These are phyloP conservation scores for Podospora sp. DNA, from an alignment of 495 filamentous ascomycete genomes.

Conservation along the genomic window DNA sequence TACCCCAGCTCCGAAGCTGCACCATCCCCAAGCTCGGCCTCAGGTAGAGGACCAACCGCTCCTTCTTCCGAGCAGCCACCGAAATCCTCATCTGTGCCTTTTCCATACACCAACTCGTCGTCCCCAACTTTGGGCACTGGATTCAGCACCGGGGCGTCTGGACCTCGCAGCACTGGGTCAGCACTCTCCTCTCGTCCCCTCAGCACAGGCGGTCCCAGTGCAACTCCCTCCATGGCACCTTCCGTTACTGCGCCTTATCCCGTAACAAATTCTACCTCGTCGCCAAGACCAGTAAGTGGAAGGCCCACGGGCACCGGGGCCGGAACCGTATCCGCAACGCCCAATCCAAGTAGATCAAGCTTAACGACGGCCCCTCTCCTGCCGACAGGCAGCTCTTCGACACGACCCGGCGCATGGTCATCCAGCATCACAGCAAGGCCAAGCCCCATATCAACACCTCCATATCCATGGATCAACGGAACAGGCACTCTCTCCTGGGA, in stretches of 20 bases:
- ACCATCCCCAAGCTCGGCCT: no score
- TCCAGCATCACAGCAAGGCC: not conserved
- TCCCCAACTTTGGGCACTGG: no score
- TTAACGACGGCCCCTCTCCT: not conserved
- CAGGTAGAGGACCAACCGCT: no score
- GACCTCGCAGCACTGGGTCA: not conserved
- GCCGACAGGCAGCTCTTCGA: not conserved
- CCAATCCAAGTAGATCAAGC: not conserved
- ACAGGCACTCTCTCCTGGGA: constrained; percentile 19
- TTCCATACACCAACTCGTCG: no score
- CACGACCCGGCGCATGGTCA: not conserved
- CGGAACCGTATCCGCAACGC: not conserved
- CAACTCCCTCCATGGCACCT: not conserved
- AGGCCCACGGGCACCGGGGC: not conserved
- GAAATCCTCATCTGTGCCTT: no score
- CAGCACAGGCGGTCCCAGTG: not conserved
- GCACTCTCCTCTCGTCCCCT: not conserved
- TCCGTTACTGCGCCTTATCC: not conserved
- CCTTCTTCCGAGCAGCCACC: no score
- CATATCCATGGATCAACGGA: constrained; percentile 1
- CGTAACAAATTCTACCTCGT: not conserved
- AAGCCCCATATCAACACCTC: not conserved
- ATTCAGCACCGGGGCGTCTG: not conserved
- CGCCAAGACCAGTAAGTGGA: not conserved
- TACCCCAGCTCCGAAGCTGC: not conserved